These are phyloP conservation scores for Hippophae gyantsensis DNA, from an alignment of 306 rosid species.

Conservation along the genomic window DNA sequence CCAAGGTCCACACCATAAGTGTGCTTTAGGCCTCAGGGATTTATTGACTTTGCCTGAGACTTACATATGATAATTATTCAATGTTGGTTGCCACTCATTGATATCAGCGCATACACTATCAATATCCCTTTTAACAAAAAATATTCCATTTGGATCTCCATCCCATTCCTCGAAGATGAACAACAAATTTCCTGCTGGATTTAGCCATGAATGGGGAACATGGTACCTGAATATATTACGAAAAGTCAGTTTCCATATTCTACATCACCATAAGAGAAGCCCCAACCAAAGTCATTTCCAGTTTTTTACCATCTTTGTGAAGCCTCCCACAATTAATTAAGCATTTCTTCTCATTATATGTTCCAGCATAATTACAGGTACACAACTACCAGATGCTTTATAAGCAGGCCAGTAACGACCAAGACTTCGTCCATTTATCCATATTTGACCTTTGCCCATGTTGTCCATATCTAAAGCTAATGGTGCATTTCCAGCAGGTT, in stretches of 20 bases:
- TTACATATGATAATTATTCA: conserved; percentile 66
- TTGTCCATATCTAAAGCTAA: conserved; percentile 80
- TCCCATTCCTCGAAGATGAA: conserved; percentile 85
- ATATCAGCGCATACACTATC: conserved; percentile 79
- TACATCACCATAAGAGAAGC: conserved; percentile 8
- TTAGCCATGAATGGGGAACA: conserved; percentile 89
- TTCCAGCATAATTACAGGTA: conserved; percentile 68
- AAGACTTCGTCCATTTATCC: conserved; percentile 75
- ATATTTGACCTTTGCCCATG: conserved; percentile 96
- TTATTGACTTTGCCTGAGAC: conserved; percentile 57
- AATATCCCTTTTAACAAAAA: conserved; percentile 71
- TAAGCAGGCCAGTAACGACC: conserved; percentile 98
- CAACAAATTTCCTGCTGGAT: conserved; percentile 73
- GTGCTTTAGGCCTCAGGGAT: conserved; percentile 76
- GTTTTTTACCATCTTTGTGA: conserved; percentile 88
- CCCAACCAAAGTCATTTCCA: background rate
- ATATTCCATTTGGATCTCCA: conserved; percentile 83
- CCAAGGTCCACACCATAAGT: conserved; percentile 70
- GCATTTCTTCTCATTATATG: conserved; percentile 66
- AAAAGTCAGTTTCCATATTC: conserved; percentile 15
- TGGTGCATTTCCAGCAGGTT: conserved; percentile 80
- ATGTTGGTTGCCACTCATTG: conserved; percentile 94
- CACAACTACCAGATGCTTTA: conserved; percentile 78
- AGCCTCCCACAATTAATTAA: conserved; percentile 64
- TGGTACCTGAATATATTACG: conserved; percentile 67